These are phyloP conservation scores for Penicillium sp. DNA, from an alignment of 2,329 filamentous ascomycete species.

Conservation along the genomic window DNA sequence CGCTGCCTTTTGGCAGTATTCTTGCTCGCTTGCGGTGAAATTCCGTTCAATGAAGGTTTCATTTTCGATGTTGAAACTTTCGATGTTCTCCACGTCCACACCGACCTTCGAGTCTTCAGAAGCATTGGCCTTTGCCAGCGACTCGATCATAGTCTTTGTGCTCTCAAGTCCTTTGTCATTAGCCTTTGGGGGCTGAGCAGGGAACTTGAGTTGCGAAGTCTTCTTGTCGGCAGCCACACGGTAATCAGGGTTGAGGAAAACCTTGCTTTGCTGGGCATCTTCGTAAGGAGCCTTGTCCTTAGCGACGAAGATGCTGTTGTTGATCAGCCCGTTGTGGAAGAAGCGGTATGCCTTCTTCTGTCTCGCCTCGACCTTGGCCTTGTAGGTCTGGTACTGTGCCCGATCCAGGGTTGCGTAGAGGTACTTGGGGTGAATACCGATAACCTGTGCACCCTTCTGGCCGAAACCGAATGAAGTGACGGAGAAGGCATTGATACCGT, in stretches of 20 bases:
- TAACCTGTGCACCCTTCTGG: constrained; percentile 94
- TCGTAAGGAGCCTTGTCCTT: constrained; percentile 86
- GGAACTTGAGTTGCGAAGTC: constrained; percentile 66
- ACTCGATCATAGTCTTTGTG: too few relatives aligned
- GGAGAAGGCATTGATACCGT: constrained; percentile 96
- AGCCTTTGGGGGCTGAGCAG: constrained; percentile 62
- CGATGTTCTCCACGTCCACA: constrained; percentile 84
- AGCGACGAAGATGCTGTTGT: constrained; percentile 94
- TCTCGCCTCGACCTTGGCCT: constrained; percentile 75
- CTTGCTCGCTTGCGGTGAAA: constrained; percentile 75
- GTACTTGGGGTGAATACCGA: constrained; percentile 94
- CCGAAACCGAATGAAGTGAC: constrained; percentile 99
- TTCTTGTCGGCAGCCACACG: constrained; percentile 82
- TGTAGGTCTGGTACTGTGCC: constrained; percentile 71
- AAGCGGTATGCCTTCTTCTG: constrained; percentile 99
- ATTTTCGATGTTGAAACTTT: constrained; percentile 82
- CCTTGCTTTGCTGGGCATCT: constrained; percentile 72
- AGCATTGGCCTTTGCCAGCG: constrained; percentile 59
- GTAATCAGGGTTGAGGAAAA: constrained; percentile 89
- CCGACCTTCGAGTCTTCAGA: constrained; percentile 67
- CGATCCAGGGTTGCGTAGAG: constrained; percentile 89
- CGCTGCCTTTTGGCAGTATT: constrained; percentile 73
- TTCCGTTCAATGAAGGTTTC: constrained; percentile 91
- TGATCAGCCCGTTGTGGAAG: constrained; percentile 97
- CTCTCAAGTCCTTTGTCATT: too few relatives aligned